These are phyloP conservation scores for Smittium culicis DNA, from an alignment of 371 early-diverging fungal genomes.

Conservation along the genomic window DNA sequence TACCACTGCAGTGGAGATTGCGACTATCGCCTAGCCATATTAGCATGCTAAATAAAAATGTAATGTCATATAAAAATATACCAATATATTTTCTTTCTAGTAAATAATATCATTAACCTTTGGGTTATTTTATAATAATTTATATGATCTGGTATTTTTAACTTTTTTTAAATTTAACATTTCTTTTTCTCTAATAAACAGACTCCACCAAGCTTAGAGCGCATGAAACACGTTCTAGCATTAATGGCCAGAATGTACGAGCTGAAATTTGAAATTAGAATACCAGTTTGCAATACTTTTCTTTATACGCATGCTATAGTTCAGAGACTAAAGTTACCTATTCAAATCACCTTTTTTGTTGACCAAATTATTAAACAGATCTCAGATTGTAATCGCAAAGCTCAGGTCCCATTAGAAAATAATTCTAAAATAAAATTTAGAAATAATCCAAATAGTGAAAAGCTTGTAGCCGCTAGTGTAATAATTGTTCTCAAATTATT, in stretches of 20 bases:
- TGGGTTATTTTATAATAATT: too few relatives aligned
- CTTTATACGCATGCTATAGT: neutral
- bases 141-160: too few relatives aligned
- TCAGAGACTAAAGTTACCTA: constrained; percentile 4
- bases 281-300: constrained; percentile 1
- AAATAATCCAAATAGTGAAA: neutral
- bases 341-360: constrained; percentile 4
- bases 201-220: neutral
- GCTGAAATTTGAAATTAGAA: neutral
- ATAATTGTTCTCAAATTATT: constrained; percentile 2
- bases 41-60: neutral
- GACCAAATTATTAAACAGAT: neutral
- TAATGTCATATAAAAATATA: neutral
- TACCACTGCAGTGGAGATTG: constrained; percentile 5
- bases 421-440: too few relatives aligned
- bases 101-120: too few relatives aligned
- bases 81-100: too few relatives aligned
- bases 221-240: neutral
- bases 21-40: neutral
- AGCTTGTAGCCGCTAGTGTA: neutral
- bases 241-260: constrained; percentile 1
- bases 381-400: too few relatives aligned
- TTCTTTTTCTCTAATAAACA: neutral
- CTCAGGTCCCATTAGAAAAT: neutral
- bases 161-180: too few relatives aligned